These are phyloP conservation scores for Aureobasidium pullulans DNA, from an alignment of 2,329 filamentous ascomycete genomes.

Conservation along the genomic window DNA sequence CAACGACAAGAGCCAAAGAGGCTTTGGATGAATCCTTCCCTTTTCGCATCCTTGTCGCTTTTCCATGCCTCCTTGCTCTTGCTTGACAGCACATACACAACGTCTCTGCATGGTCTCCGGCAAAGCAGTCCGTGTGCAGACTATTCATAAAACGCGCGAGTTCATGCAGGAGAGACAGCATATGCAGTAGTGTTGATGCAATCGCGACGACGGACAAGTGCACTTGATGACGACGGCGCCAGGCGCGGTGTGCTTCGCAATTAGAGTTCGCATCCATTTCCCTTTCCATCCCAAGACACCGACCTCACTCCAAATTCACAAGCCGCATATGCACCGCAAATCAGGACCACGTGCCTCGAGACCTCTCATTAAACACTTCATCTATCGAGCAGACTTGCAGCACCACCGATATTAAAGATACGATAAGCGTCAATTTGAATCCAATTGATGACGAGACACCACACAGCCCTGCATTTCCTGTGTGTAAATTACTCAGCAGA, in stretches of 20 bases:
- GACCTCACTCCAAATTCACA: background rate
- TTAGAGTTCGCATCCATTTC: background rate
- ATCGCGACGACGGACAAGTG: background rate
- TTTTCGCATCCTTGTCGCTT: background rate
- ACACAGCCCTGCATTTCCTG: background rate
- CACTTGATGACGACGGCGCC: background rate
- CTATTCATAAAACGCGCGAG: background rate
- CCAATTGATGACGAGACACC: background rate
- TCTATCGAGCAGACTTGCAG: background rate
- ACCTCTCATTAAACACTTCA: background rate
- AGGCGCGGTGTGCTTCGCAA: background rate
- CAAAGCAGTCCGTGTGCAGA: background rate
- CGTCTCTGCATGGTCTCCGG: background rate
- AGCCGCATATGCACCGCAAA: slow-evolving; percentile 7
- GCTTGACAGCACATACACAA: background rate
- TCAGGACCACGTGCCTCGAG: slow-evolving; percentile 7
- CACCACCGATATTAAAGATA: background rate
- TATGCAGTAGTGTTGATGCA: background rate
- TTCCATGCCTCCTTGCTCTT: background rate
- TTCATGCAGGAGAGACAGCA: slow-evolving; percentile 3
- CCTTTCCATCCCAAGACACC: background rate
- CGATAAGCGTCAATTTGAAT: background rate
- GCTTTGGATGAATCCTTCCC: no score
- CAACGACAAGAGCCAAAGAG: background rate
- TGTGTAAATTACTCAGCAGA: background rate